These are phyloP conservation scores for Elasticomyces elasticus DNA, from an alignment of 495 filamentous ascomycete genomes.

Conservation along the genomic window DNA sequence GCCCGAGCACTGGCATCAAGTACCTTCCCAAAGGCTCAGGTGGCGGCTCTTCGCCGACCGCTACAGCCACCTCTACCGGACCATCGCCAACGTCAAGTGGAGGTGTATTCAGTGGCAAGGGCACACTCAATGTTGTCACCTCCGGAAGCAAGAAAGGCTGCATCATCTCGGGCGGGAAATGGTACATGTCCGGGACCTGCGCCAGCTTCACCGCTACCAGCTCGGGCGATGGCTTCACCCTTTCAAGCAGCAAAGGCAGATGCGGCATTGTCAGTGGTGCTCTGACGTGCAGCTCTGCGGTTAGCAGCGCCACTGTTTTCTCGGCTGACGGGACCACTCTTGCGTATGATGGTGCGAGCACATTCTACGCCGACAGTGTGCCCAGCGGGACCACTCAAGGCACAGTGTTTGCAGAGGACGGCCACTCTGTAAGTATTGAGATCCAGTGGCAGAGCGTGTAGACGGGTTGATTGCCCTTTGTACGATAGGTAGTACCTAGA, in stretches of 20 bases:
- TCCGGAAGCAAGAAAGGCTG: constrained; percentile 49
- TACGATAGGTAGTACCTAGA: background rate
- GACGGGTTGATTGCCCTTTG: background rate
- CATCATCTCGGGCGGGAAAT: constrained; percentile 57
- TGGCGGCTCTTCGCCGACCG: constrained; percentile 7
- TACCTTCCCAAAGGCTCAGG: constrained; percentile 55
- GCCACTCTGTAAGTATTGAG: background rate
- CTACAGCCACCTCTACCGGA: constrained; percentile 9
- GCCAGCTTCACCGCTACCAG: constrained; percentile 49
- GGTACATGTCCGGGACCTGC: constrained; percentile 61
- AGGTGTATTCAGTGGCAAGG: constrained; percentile 42
- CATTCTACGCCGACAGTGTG: constrained; percentile 26
- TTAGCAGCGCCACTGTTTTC: constrained; percentile 23
- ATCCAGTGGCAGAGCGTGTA: constrained; percentile 15
- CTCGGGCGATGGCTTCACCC: constrained; percentile 22
- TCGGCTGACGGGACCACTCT: constrained; percentile 18
- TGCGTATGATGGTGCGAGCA: constrained; percentile 20
- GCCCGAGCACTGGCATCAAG: constrained; percentile 49
- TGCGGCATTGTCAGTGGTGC: constrained; percentile 25
- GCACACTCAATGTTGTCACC: constrained; percentile 47
- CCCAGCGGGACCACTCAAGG: constrained; percentile 25
- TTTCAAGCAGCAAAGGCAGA: constrained; percentile 27
- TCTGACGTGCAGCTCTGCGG: constrained; percentile 24
- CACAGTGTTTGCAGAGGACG: constrained; percentile 1
- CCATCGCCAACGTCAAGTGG: constrained; percentile 13